Conservation (phyloP, 805 yeast genomes). For the Millerago galiae region DNA sequence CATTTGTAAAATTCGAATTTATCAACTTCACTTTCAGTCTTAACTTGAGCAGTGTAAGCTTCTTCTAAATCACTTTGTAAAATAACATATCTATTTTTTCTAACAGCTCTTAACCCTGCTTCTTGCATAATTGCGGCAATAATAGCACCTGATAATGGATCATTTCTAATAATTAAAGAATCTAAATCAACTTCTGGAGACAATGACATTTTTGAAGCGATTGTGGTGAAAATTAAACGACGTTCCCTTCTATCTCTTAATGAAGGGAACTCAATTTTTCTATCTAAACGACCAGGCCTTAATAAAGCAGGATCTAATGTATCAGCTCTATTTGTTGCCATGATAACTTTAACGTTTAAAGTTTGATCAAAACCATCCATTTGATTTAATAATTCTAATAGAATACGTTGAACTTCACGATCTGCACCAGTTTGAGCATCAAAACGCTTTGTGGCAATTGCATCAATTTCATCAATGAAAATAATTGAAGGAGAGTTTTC, state of each 20-base stretch:
- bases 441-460: slow-evolving; percentile 97
- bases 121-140: slow-evolving; percentile 99
- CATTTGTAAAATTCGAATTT: slow-evolving; percentile 95
- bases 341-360: slow-evolving; percentile 91
- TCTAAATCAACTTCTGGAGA: slow-evolving; percentile 98
- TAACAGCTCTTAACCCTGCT: slow-evolving; percentile 97
- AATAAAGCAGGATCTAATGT: slow-evolving; percentile 96
- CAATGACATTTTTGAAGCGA: slow-evolving; percentile 94
- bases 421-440: slow-evolving; percentile 99
- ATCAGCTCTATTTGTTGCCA: slow-evolving; percentile 99
- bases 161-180: slow-evolving; percentile 89
- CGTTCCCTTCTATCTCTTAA: slow-evolving; percentile 97
- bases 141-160: slow-evolving; percentile 93
- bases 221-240: slow-evolving; percentile 90
- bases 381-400: slow-evolving; percentile 91
- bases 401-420: slow-evolving; percentile 96
- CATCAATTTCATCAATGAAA: slow-evolving; percentile 97
- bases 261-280: slow-evolving; percentile 96
- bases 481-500: slow-evolving; percentile 97
- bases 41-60: slow-evolving; percentile 95
- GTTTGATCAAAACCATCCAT: slow-evolving; percentile 99
- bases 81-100: slow-evolving; percentile 96
- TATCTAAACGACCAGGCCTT: slow-evolving; percentile 97
- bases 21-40: slow-evolving; percentile 91
- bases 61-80: slow-evolving; percentile 95